These are phyloP conservation scores for Boechera stricta DNA, from an alignment of 345 rosid species.

Conservation along the genomic window DNA sequence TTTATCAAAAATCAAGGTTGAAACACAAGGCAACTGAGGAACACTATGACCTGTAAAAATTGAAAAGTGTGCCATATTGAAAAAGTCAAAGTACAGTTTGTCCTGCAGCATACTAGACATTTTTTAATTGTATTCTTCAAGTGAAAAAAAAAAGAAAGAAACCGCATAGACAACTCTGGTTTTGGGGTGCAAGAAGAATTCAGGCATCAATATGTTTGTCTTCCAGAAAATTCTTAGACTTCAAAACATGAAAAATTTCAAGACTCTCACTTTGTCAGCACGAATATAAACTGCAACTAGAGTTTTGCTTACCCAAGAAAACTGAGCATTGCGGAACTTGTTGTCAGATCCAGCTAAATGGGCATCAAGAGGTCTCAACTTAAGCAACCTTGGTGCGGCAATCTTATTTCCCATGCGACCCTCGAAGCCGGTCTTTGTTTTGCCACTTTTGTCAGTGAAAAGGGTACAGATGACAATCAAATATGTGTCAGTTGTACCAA, in stretches of 20 bases:
- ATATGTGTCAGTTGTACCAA: constrained; percentile 95
- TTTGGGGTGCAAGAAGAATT: neutral
- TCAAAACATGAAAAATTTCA: neutral
- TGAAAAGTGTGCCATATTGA: neutral
- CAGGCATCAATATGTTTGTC: constrained; percentile 2
- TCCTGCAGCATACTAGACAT: neutral
- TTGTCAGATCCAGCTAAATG: constrained; percentile 88
- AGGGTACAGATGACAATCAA: constrained; percentile 88
- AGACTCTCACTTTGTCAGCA: neutral
- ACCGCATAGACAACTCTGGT: constrained; percentile 2
- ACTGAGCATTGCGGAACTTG: constrained; percentile 89
- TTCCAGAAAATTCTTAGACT: constrained; percentile 8
- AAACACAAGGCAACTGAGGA: constrained; percentile 4
- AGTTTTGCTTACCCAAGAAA: constrained; percentile 82
- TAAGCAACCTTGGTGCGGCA: constrained; percentile 94
- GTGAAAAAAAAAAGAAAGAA: neutral
- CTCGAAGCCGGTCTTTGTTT: constrained; percentile 84
- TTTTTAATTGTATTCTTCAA: neutral
- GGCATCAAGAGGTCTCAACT: constrained; percentile 84
- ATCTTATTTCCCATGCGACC: constrained; percentile 99
- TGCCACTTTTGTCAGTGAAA: constrained; percentile 85
- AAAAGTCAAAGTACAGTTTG: constrained; percentile 4
- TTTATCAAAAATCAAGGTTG: constrained; percentile 5
- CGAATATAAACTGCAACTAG: constrained; percentile 8
- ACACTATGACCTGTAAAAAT: neutral